These are phyloP conservation scores for Plasmodium falciparum DNA, from an alignment of 169 alveolate genomes.

Conservation along the genomic window DNA sequence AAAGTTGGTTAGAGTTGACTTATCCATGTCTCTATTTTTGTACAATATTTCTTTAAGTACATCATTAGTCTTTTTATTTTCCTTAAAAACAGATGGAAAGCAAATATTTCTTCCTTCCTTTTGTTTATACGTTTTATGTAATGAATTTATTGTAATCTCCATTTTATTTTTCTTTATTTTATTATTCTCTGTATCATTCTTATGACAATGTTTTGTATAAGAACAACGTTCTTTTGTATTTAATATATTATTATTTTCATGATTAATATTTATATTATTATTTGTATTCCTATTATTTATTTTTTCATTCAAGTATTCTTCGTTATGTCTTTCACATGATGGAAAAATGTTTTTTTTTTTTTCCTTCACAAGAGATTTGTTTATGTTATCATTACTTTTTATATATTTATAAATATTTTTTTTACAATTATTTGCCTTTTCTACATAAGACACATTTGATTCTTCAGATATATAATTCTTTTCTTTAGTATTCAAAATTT, in stretches of 20 bases:
- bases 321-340: not conserved
- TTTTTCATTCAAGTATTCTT: not conserved
- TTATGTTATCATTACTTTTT: not conserved
- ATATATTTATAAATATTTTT: not conserved
- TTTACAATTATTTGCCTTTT: too few relatives aligned
- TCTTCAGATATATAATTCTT: not conserved
- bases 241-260: not conserved
- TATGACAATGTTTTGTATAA: not conserved
- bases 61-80: slow-evolving; percentile 18
- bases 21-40: not conserved
- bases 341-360: not conserved
- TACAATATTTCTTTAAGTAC: slow-evolving; percentile 10
- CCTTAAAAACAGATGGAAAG: slow-evolving; percentile 13
- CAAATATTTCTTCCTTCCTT: not conserved
- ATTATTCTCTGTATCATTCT: not conserved
- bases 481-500: not conserved
- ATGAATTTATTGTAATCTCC: slow-evolving; percentile 20
- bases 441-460: not conserved
- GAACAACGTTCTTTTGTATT: not conserved
- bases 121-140: too few relatives aligned
- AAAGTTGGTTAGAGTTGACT: not conserved
- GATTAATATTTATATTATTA: not conserved
- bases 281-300: not conserved
- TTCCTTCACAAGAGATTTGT: not conserved
- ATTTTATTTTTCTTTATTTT: not conserved